These are phyloP conservation scores for Hygrophila difformis DNA, from an alignment of 257 asterid genomes.

Conservation along the genomic window DNA sequence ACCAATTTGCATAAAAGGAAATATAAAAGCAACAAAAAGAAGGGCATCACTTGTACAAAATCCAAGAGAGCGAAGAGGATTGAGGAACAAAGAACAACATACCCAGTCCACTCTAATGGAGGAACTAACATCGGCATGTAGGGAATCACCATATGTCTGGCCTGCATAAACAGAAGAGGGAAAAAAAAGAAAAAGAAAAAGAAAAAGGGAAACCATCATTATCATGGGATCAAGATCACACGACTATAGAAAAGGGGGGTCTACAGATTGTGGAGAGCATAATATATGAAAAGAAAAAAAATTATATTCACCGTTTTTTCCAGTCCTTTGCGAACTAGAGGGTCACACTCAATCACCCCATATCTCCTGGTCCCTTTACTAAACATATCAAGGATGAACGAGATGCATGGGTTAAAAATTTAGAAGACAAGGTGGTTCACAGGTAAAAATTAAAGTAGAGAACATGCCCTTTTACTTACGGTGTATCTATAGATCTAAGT, in stretches of 20 bases:
- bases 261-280: not conserved
- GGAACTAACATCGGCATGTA: slow-evolving; percentile 99
- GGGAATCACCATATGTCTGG: slow-evolving; percentile 97
- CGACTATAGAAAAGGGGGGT: not conserved
- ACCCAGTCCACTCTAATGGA: slow-evolving; percentile 93
- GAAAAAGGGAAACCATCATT: too few relatives aligned
- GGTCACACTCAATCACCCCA: slow-evolving; percentile 95
- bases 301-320: slow-evolving; percentile 71
- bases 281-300: not conserved
- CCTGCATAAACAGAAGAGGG: slow-evolving; percentile 51
- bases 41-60: not conserved
- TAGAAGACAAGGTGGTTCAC: slow-evolving; percentile 2
- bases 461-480: slow-evolving; percentile 38
- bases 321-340: slow-evolving; percentile 86
- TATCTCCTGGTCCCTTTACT: slow-evolving; percentile 75
- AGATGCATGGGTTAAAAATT: not conserved
- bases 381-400: slow-evolving; percentile 14
- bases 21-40: not conserved
- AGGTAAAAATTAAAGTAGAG: slow-evolving; percentile 4
- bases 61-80: too few relatives aligned
- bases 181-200: too few relatives aligned
- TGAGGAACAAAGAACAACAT: slow-evolving; percentile 17
- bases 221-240: slow-evolving; percentile 2
- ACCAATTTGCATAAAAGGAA: not conserved
- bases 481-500: slow-evolving; percentile 59